Percentiles rank a stretch among this genome's conserved stretches.
Evolutionary conservation across 768 basidiomycete species (phyloP).

Genomic region (Paxillus involutus): DNA sequence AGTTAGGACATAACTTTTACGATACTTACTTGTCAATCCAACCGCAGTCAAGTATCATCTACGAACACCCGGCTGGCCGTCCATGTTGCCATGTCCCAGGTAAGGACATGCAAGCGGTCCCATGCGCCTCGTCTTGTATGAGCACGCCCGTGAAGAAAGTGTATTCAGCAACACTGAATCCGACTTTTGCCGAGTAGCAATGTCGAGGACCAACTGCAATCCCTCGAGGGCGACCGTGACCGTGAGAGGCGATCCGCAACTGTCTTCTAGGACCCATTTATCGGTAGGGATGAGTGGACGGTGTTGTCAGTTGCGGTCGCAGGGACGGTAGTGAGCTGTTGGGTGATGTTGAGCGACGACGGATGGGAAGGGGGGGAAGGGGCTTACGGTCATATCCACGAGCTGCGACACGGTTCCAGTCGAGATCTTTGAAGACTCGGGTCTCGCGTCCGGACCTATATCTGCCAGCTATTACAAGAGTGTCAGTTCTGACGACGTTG

Average conservation of each 20-base stretch:
- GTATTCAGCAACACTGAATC: neutral
- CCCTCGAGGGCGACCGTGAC: neutral
- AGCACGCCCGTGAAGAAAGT: neutral
- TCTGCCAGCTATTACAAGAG: neutral
- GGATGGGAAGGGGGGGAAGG: neutral
- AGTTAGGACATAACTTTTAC: too few species aligned
- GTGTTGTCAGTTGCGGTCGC: neutral
- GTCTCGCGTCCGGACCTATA: constrained; percentile 4
- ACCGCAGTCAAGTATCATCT: too few species aligned
- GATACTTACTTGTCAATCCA: too few species aligned
- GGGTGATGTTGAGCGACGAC: neutral
- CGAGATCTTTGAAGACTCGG: constrained; percentile 5
- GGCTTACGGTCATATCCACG: constrained; percentile 9
- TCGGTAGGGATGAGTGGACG: neutral
- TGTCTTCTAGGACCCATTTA: neutral
- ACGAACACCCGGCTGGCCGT: too few species aligned
- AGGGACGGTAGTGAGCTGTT: neutral
- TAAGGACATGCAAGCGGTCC: neutral
- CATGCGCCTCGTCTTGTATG: neutral
- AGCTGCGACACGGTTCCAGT: constrained; percentile 4
- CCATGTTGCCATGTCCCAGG: neutral
- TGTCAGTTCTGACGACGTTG: neutral
- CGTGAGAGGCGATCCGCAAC: neutral
- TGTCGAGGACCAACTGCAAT: neutral
- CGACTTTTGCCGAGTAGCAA: neutral